Conservation (phyloP, 2,329 filamentous ascomycete genomes). For the Penicillium polonicum region DNA sequence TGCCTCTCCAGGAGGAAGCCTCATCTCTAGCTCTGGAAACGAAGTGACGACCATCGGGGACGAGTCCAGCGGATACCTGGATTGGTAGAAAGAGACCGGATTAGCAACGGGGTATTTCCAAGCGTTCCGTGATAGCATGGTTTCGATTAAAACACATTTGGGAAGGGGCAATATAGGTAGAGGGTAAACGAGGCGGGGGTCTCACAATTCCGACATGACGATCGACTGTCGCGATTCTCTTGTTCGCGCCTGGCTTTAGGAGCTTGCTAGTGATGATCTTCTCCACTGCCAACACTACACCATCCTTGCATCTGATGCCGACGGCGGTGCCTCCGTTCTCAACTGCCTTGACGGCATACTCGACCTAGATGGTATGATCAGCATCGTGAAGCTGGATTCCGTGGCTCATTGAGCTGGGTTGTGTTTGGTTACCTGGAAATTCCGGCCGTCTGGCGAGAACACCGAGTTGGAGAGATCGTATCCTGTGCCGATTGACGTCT, state of each 20-base stretch:
- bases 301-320: constrained; percentile 95
- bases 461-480: constrained; percentile 99
- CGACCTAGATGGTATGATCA: constrained; percentile 54
- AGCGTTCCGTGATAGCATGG: neutral
- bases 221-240: constrained; percentile 93
- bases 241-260: constrained; percentile 91
- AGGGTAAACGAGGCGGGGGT: neutral
- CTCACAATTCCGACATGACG: constrained; percentile 89
- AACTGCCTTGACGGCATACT: constrained; percentile 98
- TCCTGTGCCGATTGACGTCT: constrained; percentile 99
- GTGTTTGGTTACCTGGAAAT: constrained; percentile 73
- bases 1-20: constrained; percentile 82
- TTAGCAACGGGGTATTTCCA: neutral
- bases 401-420: neutral
- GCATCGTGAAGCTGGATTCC: neutral
- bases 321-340: constrained; percentile 96
- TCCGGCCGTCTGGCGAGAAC: constrained; percentile 97
- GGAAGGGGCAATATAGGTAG: neutral
- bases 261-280: constrained; percentile 96
- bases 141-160: neutral
- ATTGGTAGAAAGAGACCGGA: neutral
- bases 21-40: constrained; percentile 92
- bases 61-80: constrained; percentile 88
- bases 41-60: constrained; percentile 94
- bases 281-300: constrained; percentile 92